Conservation (phyloP, 768 basidiomycete species). For the Favolaschia claudopus region DNA sequence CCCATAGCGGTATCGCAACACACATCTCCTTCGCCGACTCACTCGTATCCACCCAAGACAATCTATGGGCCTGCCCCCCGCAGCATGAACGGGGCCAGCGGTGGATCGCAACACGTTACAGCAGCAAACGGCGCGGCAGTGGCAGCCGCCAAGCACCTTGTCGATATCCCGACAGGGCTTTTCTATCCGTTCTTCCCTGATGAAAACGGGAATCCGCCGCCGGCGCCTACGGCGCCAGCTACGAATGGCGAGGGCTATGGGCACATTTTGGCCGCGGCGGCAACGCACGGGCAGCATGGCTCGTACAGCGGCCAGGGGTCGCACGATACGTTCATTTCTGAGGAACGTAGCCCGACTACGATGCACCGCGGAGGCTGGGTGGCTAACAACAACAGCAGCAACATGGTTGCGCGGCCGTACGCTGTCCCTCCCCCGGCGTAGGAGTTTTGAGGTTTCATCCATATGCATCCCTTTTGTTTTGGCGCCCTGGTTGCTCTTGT, state of each 20-base stretch:
- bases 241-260: slow-evolving; percentile 50
- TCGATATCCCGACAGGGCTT: slow-evolving; percentile 70
- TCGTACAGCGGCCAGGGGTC: slow-evolving; percentile 62
- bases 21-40: slow-evolving; percentile 48
- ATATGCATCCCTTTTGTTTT: no score
- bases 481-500: no score
- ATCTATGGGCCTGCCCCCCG: slow-evolving; percentile 49
- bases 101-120: slow-evolving; percentile 8
- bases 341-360: slow-evolving; percentile 64
- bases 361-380: slow-evolving; percentile 36
- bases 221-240: slow-evolving; percentile 20
- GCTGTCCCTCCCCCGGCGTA: no score
- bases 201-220: slow-evolving; percentile 32
- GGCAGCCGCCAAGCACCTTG: slow-evolving; percentile 57
- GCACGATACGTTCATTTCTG: slow-evolving; percentile 72
- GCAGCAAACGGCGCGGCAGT: slow-evolving; percentile 23
- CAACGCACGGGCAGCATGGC: slow-evolving; percentile 57
- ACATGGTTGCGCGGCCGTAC: no score
- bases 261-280: slow-evolving; percentile 65
- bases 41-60: slow-evolving; percentile 24
- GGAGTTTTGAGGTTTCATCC: no score
- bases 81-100: slow-evolving; percentile 40
- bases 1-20: slow-evolving; percentile 49
- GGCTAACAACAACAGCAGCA: slow-evolving; percentile 27
- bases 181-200: slow-evolving; percentile 87